phyloP scores from a whole-genome alignment of 495 filamentous ascomycete genomes.

The Penicillium manginii region DNA sequence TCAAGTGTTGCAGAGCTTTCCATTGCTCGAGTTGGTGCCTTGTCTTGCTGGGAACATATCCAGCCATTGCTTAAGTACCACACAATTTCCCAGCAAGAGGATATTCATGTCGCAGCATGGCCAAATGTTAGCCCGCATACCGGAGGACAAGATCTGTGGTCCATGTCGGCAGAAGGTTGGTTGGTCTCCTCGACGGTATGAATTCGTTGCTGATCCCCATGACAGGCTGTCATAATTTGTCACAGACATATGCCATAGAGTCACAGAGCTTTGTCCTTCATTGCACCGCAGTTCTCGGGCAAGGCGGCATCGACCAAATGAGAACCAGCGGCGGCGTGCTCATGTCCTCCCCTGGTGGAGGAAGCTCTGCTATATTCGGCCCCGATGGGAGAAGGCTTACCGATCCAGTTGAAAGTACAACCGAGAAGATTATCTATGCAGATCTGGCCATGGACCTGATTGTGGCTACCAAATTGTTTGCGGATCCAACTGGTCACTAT shows the following conservation, averaged over 20 bases:
- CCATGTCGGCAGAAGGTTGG: conserved; percentile 43
- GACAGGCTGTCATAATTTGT: conserved; percentile 14
- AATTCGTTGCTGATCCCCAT: neutral
- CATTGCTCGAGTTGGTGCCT: conserved; percentile 47
- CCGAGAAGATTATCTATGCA: conserved; percentile 53
- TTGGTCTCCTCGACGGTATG: neutral
- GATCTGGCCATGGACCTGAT: conserved; percentile 49
- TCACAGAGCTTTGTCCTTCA: conserved; percentile 55
- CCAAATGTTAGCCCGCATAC: conserved; percentile 41
- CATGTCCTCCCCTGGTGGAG: conserved; percentile 48
- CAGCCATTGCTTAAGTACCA: conserved; percentile 65
- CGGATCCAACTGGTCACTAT: conserved; percentile 55
- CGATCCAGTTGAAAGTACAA: conserved; percentile 28
- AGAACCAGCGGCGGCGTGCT: conserved; percentile 35
- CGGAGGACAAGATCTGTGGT: conserved; percentile 31
- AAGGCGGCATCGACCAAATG: conserved; percentile 48
- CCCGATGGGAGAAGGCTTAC: conserved; percentile 57
- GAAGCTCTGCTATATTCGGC: conserved; percentile 52
- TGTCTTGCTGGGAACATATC: conserved; percentile 63
- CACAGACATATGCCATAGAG: conserved; percentile 55
- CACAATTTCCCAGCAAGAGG: conserved; percentile 50
- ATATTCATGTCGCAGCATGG: conserved; percentile 65
- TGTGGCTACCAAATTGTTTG: conserved; percentile 37
- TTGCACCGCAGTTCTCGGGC: conserved; percentile 42
- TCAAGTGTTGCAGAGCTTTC: conserved; percentile 47